Base-by-base conservation (phyloP, 257 asterid species). In the Phtheirospermum japonicum region DNA sequence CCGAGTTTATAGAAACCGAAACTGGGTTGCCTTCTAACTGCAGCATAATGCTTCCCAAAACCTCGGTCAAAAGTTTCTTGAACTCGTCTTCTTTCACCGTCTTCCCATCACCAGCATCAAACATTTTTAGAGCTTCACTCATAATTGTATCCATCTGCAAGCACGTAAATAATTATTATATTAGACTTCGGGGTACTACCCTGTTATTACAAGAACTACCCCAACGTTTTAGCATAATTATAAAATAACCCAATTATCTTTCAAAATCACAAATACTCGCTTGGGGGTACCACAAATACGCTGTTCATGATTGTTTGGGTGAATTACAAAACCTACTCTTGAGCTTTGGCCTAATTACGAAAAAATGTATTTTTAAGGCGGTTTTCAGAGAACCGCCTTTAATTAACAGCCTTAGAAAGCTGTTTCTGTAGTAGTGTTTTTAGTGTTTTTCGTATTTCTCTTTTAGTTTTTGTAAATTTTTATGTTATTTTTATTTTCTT, bases 21-120 rank as follows among this genome's bases (percentile, higher is more conserved):
- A 93, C 71, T 0, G 95, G 89, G 63, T 71, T 79, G 43, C 96
- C 96, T 75, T 93, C 90, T 63, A 93, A 59, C 59, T 83, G 95
- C 77, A 85, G 66, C 97, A 89, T 87, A 45, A 89, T 71, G 66
- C 85, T 80, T 53, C 95, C 94, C 20, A 93, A 69, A 45, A 83
- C 74, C 60, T 89, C 95, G 0, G 82, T 77, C 61, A 93, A 23
- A 9, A 87, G 46, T 77, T 87, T 87, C 88, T 84, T 93, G 85
- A 89, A 93, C 76, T 87, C 95, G 1, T 89, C 96, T 64, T 89
- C 97, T 64, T 80, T 93, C 49, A 85, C 90, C 20, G 68, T 23
- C 64, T 79, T 83, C 55, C 86, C 92, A 16, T 85, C 96, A 8
- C 77, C 83, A 2, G 74, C 78, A 14, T 79, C 75, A 30, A 93